A percentile compares a stretch with the other conserved stretches of the same genome.
Evolutionary conservation across 108 stramenopile genomes (phyloP).

Genomic region (Stephanodiscus minutulus): DNA sequence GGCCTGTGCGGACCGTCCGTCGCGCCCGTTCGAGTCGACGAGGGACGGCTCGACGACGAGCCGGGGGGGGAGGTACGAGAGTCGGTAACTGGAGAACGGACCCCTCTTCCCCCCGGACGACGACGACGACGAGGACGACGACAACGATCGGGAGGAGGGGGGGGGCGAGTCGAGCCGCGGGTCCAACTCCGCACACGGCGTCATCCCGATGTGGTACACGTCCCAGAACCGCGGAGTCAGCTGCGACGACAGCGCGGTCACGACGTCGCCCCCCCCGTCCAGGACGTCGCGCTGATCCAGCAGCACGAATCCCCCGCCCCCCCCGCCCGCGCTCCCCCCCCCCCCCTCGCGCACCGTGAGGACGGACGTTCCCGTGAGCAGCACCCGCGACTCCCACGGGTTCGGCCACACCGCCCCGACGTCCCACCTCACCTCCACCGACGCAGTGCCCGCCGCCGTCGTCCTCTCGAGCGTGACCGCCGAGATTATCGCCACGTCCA

Average conservation of each 20-base stretch:
- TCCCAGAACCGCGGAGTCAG: constrained; percentile 85
- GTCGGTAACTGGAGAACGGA: constrained; percentile 50
- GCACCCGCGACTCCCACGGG: constrained; percentile 73
- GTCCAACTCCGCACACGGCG: constrained; percentile 70
- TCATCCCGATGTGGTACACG: constrained; percentile 87
- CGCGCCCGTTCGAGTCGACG: constrained; percentile 64
- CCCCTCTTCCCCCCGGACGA: constrained; percentile 19
- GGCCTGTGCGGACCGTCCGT: constrained; percentile 54
- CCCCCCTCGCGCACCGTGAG: constrained; percentile 38
- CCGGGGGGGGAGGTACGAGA: constrained; percentile 68
- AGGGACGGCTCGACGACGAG: constrained; percentile 58
- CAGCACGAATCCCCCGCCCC: constrained; percentile 32
- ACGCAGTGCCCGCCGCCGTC: background rate
- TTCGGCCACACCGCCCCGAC: constrained; percentile 79
- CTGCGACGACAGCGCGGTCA: constrained; percentile 52
- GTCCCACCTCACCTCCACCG: constrained; percentile 66
- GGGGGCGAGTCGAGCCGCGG: constrained; percentile 31
- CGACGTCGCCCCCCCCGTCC: constrained; percentile 55
- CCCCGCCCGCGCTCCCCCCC: constrained; percentile 11
- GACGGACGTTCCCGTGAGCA: constrained; percentile 63
- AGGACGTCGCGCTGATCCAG: constrained; percentile 62
- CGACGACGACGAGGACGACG: background rate
- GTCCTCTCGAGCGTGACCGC: constrained; percentile 39
- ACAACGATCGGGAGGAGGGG: background rate
- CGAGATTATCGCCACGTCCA: constrained; percentile 73